Percentiles rank a stretch among this genome's conserved stretches.
Evolutionary conservation across 2,329 filamentous ascomycete genomes (phyloP).

Genomic region (Colletotrichum shisoi): DNA sequence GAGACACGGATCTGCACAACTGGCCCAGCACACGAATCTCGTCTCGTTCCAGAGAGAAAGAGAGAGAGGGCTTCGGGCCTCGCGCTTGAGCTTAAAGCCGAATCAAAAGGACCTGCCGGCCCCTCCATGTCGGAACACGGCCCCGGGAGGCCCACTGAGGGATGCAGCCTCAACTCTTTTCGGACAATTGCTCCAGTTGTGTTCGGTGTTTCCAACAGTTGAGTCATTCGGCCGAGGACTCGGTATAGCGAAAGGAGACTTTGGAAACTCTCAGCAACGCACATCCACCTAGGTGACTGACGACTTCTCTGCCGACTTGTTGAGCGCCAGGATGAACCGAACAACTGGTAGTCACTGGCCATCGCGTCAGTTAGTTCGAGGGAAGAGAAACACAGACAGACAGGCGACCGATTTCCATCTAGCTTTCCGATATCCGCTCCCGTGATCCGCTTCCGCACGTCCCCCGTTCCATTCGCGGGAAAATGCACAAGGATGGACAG

Average conservation of each 20-base stretch:
- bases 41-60: constrained; percentile 5
- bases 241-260: no score
- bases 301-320: constrained; percentile 2
- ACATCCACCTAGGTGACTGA: background rate
- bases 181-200: no score
- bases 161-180: background rate
- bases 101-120: constrained; percentile 10
- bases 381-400: background rate
- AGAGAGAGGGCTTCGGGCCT: constrained; percentile 20
- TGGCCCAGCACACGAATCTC: background rate
- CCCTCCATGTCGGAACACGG: constrained; percentile 18
- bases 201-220: no score
- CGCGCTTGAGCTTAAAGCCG: constrained; percentile 33
- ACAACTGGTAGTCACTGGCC: background rate
- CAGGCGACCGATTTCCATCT: background rate
- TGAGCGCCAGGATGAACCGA: constrained; percentile 2
- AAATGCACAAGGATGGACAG: background rate
- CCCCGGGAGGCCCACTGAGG: background rate
- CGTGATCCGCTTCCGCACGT: constrained; percentile 5
- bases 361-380: background rate
- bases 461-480: background rate
- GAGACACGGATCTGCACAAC: background rate
- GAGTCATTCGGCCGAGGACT: no score
- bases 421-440: constrained; percentile 12
- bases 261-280: no score